Evolutionary conservation across 2,329 filamentous ascomycete genomes (phyloP).

Genomic region (Venturiaceae sp.): DNA sequence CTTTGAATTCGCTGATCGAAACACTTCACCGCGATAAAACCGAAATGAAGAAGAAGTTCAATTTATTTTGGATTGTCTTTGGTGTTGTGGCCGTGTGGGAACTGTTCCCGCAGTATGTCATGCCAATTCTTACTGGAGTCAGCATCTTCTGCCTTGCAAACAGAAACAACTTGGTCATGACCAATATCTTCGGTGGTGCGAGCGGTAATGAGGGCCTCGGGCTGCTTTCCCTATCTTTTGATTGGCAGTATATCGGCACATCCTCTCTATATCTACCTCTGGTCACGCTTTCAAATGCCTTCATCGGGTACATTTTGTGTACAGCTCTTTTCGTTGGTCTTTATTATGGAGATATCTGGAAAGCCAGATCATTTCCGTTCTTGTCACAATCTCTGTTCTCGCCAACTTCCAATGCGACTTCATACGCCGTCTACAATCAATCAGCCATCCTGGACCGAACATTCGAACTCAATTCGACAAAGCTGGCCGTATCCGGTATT

Average conservation of each 20-base stretch:
- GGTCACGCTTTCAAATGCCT: slow-evolving; percentile 5
- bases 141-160: slow-evolving; percentile 10
- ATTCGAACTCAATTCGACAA: slow-evolving; percentile 7
- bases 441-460: slow-evolving; percentile 8
- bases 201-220: no score
- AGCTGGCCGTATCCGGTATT: slow-evolving; percentile 8
- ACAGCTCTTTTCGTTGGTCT: slow-evolving; percentile 13
- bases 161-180: no score
- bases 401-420: slow-evolving; percentile 8
- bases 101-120: slow-evolving; percentile 10
- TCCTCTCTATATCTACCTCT: slow-evolving; percentile 8
- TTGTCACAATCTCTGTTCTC: slow-evolving; percentile 9
- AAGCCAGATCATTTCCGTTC: slow-evolving; percentile 9
- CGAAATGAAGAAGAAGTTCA: no score
- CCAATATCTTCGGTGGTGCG: no score
- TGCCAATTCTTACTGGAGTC: slow-evolving; percentile 3
- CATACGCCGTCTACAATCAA: slow-evolving; percentile 9
- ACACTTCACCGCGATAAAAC: slow-evolving; percentile 5
- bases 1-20: slow-evolving; percentile 1
- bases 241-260: slow-evolving; percentile 9
- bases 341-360: slow-evolving; percentile 10
- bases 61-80: no score
- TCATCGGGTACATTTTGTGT: slow-evolving; percentile 9
- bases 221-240: no score
- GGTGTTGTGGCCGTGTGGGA: slow-evolving; percentile 13